A percentile compares a stretch with the other conserved stretches of the same genome.
phyloP scores from a whole-genome alignment of 768 basidiomycete species.

The Pleurotus tuber-regium region DNA sequence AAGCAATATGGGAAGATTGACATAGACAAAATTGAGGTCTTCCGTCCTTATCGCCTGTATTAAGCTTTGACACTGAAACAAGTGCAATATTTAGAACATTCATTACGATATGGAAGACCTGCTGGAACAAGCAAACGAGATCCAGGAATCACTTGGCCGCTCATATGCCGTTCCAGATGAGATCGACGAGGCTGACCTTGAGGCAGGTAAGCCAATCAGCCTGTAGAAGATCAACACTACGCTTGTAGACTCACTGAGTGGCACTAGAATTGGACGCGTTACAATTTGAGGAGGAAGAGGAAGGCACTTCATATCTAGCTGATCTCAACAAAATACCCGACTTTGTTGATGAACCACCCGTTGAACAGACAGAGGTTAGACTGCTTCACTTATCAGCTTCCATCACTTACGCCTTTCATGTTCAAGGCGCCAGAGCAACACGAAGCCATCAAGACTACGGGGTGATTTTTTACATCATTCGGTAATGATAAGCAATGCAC shows the following conservation, averaged over 20 bases:
- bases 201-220: conserved; percentile 67
- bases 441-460: conserved; percentile 58
- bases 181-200: conserved; percentile 94
- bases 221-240: no score
- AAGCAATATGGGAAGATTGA: conserved; percentile 98
- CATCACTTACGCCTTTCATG: conserved; percentile 3
- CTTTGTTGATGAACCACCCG: conserved; percentile 86
- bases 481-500: no score
- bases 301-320: conserved; percentile 83
- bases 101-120: conserved; percentile 99
- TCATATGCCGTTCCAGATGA: conserved; percentile 98
- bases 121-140: conserved; percentile 95
- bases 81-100: conserved; percentile 56
- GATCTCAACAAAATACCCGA: conserved; percentile 89
- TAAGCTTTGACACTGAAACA: no score
- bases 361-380: conserved; percentile 64
- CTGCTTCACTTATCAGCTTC: conserved; percentile 8
- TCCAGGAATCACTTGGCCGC: conserved; percentile 90
- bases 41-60: no score
- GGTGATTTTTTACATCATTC: conserved; percentile 28
- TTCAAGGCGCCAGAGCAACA: conserved; percentile 39
- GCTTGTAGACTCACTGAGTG: background rate
- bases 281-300: conserved; percentile 88
- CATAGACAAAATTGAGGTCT: conserved; percentile 96
- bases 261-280: conserved; percentile 87